A percentile compares a stretch with the other conserved stretches of the same genome.
phyloP scores from a whole-genome alignment of 1,284 basidiomycete genomes.

The Puccinia coronata region DNA sequence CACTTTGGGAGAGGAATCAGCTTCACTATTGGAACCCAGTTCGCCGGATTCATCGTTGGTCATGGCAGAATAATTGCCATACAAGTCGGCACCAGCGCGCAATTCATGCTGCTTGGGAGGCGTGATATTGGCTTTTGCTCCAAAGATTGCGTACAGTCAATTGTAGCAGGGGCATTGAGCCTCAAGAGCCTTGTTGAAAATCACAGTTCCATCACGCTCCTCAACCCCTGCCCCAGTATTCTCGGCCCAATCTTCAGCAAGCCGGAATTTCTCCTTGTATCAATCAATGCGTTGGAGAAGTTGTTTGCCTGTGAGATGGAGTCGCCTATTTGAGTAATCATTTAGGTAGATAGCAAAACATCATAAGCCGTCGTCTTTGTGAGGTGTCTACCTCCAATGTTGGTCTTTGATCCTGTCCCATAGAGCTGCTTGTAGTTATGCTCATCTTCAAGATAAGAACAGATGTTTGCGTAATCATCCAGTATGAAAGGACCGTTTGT shows the following conservation, averaged over 20 bases:
- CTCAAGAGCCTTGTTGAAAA: too few species aligned
- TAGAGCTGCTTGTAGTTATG: constrained; percentile 5
- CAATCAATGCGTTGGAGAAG: not conserved
- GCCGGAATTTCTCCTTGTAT: not conserved
- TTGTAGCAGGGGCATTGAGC: too few species aligned
- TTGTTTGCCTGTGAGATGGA: not conserved
- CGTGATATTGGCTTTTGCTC: too few species aligned
- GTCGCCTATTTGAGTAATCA: not conserved
- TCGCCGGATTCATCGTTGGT: too few species aligned
- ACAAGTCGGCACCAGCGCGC: too few species aligned
- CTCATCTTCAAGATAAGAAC: constrained; percentile 10
- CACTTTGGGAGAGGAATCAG: too few species aligned
- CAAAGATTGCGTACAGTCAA: too few species aligned
- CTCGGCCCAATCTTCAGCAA: not conserved
- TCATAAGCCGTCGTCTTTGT: not conserved
- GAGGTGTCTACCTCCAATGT: not conserved
- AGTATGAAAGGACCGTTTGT: not conserved
- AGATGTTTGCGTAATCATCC: constrained; percentile 5
- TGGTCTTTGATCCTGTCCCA: not conserved
- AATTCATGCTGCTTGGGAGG: too few species aligned
- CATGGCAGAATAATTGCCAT: too few species aligned
- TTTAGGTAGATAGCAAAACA: constrained; percentile 2
- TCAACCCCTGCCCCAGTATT: constrained; percentile 6
- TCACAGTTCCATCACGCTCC: not conserved
- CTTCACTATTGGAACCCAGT: too few species aligned